A percentile compares a stretch with the other conserved stretches of the same genome.
Conservation (phyloP, 148 eudicot genomes). For the Rhododendron simsii region DNA sequence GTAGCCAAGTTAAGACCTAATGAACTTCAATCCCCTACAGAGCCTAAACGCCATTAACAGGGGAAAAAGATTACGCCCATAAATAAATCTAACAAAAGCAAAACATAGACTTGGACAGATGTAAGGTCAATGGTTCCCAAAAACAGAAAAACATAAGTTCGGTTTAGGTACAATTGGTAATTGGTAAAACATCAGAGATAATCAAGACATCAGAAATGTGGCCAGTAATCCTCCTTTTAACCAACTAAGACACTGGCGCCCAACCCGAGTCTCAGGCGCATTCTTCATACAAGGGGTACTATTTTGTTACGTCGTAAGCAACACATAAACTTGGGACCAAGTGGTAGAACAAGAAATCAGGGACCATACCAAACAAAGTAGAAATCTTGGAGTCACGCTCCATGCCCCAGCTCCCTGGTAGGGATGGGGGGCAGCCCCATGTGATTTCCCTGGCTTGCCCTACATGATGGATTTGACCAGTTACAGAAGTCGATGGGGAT, state of each 20-base stretch:
- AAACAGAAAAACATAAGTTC: neutral
- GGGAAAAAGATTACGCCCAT: neutral
- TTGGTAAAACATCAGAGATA: neutral
- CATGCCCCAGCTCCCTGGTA: neutral
- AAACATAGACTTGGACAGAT: neutral
- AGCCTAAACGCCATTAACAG: neutral
- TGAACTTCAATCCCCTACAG: neutral
- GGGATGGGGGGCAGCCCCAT: neutral
- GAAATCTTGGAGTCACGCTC: neutral
- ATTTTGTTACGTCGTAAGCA: neutral
- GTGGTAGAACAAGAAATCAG: neutral
- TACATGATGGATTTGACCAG: neutral
- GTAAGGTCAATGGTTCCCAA: neutral
- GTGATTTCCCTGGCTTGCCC: neutral
- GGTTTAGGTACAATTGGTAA: neutral
- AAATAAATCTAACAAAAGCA: neutral
- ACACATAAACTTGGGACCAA: neutral
- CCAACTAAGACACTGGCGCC: neutral
- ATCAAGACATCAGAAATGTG: neutral
- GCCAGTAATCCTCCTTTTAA: neutral
- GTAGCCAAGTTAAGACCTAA: neutral
- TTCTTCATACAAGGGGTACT: neutral
- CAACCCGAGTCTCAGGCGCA: neutral
- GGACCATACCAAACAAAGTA: neutral
- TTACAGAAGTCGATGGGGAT: neutral